A percentile compares a stretch with the other conserved stretches of the same genome.
phyloP scores from a whole-genome alignment of 139 green algal genomes.

The Tetraselmis striata region DNA sequence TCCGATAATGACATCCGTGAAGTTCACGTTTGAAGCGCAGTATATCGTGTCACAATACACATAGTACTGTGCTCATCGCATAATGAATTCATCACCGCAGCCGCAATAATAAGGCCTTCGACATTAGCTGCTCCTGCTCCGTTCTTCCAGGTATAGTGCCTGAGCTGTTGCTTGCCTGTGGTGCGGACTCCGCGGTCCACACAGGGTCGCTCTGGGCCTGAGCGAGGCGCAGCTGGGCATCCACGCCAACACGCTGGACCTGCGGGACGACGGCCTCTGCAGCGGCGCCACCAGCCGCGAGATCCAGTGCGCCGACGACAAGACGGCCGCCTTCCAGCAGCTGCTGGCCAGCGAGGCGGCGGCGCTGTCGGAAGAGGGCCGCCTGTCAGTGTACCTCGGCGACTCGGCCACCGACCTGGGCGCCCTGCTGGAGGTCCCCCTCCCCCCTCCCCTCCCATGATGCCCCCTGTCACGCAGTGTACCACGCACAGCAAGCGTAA shows the following conservation, averaged over 20 bases:
- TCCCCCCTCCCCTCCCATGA: too few relatives aligned
- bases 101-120: neutral
- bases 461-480: too few relatives aligned
- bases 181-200: neutral
- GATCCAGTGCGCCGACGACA: neutral
- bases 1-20: too few relatives aligned
- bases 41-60: neutral
- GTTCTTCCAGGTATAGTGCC: too few relatives aligned
- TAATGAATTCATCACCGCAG: neutral
- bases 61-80: neutral
- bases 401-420: slow-evolving; percentile 53
- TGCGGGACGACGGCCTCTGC: slow-evolving; percentile 1
- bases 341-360: neutral
- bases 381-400: slow-evolving; percentile 40
- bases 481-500: too few relatives aligned
- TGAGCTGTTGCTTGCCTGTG: neutral
- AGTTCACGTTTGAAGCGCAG: neutral
- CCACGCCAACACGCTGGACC: slow-evolving; percentile 11
- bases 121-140: too few relatives aligned
- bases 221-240: neutral
- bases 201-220: neutral
- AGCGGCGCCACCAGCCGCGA: neutral
- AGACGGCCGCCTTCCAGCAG: neutral
- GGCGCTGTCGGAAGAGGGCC: neutral
- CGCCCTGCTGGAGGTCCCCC: slow-evolving; percentile 39